Base-by-base conservation (phyloP, 192 early-diverging fungal genomes). In the Coemansia sp. region DNA sequence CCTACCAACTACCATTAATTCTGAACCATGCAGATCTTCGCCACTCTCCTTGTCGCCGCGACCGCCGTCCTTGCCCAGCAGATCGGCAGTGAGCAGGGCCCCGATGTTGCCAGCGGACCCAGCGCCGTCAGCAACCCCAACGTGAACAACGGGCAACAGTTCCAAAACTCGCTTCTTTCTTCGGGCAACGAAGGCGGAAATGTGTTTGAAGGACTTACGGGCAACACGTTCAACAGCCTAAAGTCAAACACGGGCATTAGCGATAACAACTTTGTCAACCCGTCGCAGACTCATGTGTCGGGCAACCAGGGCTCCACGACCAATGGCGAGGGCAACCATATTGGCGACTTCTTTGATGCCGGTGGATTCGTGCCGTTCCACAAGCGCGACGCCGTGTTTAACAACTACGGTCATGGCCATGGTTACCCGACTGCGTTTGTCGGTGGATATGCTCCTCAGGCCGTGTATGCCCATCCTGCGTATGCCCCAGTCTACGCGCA, bases 41-140 rank as follows among this genome's bases (percentile, higher is more conserved):
- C 78, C 27, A 71, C 78, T 51, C 78, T 81, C 39, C 59, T 81
- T 62, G 69, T 81, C 61, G 78, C 78, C 69, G 68, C 78, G 19
- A 65, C 72, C 72, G 72, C 69, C 72, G 78, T 75, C 11, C 39
- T 75, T 23, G 78, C 72, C 47, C 78, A 81, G 78, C 68, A 81
- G 62, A 22, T 72, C 51, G 77, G 72, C 23, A 67, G 69, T 39
- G 53, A 64, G 41, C 56, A 64, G 15, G 78, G 72, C 24, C 61
- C 72, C 27, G 52, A 19, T 49, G 69, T 71, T 27, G 57, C 72
- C 2, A 57, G 58, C 17, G 78, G 78, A 5, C 63, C 65, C 15
- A 66, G 29, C 48, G 78, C 78, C 2, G 60, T 81, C 41, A 69
- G 63, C 72, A 60, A 68, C 65, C 63, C 78, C 22, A 81, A 81